A percentile compares a stretch with the other conserved stretches of the same genome.
Conservation (phyloP, 495 filamentous ascomycete species). For the Pyronema domesticum region DNA sequence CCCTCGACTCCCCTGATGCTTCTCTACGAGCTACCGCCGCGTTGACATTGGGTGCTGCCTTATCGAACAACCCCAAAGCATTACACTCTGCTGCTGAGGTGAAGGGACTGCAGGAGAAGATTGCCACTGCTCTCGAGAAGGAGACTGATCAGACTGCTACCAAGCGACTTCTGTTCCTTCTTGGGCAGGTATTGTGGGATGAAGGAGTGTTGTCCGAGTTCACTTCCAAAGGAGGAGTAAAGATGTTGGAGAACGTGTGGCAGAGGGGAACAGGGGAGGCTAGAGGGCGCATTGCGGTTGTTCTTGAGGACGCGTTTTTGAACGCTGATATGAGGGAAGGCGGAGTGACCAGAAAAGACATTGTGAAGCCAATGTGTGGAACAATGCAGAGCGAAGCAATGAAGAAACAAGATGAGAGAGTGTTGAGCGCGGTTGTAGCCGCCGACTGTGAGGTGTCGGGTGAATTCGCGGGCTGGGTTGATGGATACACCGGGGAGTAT, state of each 20-base stretch:
- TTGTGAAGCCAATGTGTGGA: conserved; percentile 9
- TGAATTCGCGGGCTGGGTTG: too few relatives aligned
- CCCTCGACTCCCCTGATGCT: conserved; percentile 8
- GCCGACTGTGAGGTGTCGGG: too few relatives aligned
- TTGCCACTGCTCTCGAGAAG: conserved; percentile 14
- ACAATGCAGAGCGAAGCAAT: too few relatives aligned
- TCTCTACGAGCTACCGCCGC: conserved; percentile 32
- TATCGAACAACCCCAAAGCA: conserved; percentile 48
- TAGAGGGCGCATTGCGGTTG: conserved; percentile 29
- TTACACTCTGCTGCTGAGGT: conserved; percentile 30
- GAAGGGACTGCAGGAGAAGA: not conserved
- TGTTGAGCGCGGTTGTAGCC: too few relatives aligned
- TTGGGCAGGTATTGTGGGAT: conserved; percentile 17
- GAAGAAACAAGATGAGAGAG: too few relatives aligned
- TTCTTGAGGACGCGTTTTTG: conserved; percentile 42
- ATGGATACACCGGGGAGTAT: too few relatives aligned
- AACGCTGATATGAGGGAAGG: conserved; percentile 39
- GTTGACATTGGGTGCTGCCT: conserved; percentile 34
- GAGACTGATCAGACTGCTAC: conserved; percentile 15
- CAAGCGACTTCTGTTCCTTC: conserved; percentile 24
- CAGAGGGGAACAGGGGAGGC: conserved; percentile 29
- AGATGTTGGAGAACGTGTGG: conserved; percentile 36
- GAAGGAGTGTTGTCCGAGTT: conserved; percentile 14
- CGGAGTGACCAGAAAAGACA: not conserved
- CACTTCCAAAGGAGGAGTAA: conserved; percentile 14